A percentile compares a stretch with the other conserved stretches of the same genome.
Evolutionary conservation across 352 stramenopile species (phyloP).

Genomic region (Globisporangium apiculatum): DNA sequence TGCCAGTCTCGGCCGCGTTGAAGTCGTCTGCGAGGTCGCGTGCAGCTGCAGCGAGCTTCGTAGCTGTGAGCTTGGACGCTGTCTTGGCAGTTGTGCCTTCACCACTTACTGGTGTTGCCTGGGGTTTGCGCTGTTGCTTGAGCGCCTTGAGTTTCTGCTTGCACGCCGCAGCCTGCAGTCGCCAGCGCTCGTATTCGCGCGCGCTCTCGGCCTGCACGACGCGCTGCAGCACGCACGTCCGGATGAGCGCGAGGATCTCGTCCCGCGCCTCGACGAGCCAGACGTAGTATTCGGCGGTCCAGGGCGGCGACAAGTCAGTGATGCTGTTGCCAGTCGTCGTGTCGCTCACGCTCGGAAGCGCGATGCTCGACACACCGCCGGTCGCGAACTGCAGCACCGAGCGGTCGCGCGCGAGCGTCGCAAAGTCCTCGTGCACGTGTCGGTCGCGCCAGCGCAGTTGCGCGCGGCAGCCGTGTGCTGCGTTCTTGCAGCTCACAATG

Average conservation of each 20-base stretch:
- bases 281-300: constrained; percentile 64
- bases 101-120: neutral
- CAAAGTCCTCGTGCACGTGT: constrained; percentile 61
- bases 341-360: constrained; percentile 15
- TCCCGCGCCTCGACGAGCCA: constrained; percentile 43
- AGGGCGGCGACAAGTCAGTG: constrained; percentile 46
- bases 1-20: constrained; percentile 32
- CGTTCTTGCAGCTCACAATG: constrained; percentile 64
- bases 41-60: constrained; percentile 21
- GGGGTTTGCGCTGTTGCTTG: constrained; percentile 14
- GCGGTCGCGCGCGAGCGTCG: constrained; percentile 30
- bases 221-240: constrained; percentile 25
- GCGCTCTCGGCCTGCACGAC: constrained; percentile 29
- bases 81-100: constrained; percentile 1
- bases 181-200: constrained; percentile 32
- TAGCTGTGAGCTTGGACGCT: constrained; percentile 12
- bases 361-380: constrained; percentile 37
- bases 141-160: constrained; percentile 47
- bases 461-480: constrained; percentile 48
- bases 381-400: constrained; percentile 48
- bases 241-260: constrained; percentile 46
- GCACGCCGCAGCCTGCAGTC: constrained; percentile 31
- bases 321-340: neutral
- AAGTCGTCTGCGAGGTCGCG: constrained; percentile 52
- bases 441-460: constrained; percentile 57